Percentiles rank a stretch among this genome's conserved stretches.
Conservation (phyloP, 352 stramenopile genomes). For the Pythium sp. region DNA sequence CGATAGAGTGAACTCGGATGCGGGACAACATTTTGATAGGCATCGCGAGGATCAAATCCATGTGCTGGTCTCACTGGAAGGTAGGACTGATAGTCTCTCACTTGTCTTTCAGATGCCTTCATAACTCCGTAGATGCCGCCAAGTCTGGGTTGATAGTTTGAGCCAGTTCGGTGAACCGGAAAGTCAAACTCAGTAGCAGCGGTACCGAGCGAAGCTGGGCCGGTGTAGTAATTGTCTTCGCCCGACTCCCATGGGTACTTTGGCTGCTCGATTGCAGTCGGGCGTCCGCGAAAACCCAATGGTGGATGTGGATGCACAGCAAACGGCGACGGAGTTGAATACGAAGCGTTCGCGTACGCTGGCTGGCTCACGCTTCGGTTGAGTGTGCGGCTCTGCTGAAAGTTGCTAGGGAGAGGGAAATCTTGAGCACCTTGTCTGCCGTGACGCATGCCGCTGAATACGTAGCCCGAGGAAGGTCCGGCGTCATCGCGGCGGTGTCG, state of each 20-base stretch:
- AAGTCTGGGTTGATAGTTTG: slow-evolving; percentile 4
- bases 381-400: slow-evolving; percentile 1
- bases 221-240: slow-evolving; percentile 8
- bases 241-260: slow-evolving; percentile 12
- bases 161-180: slow-evolving; percentile 1
- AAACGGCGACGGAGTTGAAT: slow-evolving; percentile 6
- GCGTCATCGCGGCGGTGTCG: not conserved
- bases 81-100: slow-evolving; percentile 11
- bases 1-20: slow-evolving; percentile 30
- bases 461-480: not conserved
- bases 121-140: slow-evolving; percentile 10
- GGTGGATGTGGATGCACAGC: slow-evolving; percentile 2
- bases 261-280: not conserved
- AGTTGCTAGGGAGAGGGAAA: not conserved
- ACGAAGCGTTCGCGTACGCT: not conserved
- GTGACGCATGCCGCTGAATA: slow-evolving; percentile 1
- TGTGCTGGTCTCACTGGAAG: not conserved
- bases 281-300: not conserved
- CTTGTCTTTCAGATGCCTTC: slow-evolving; percentile 12
- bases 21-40: slow-evolving; percentile 23
- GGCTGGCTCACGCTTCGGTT: slow-evolving; percentile 11
- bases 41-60: slow-evolving; percentile 23
- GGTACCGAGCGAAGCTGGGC: not conserved
- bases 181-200: not conserved
- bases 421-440: not conserved